Evolutionary conservation across 2,329 filamentous ascomycete species (phyloP).

Genomic region (Rutstroemia sydowiana): DNA sequence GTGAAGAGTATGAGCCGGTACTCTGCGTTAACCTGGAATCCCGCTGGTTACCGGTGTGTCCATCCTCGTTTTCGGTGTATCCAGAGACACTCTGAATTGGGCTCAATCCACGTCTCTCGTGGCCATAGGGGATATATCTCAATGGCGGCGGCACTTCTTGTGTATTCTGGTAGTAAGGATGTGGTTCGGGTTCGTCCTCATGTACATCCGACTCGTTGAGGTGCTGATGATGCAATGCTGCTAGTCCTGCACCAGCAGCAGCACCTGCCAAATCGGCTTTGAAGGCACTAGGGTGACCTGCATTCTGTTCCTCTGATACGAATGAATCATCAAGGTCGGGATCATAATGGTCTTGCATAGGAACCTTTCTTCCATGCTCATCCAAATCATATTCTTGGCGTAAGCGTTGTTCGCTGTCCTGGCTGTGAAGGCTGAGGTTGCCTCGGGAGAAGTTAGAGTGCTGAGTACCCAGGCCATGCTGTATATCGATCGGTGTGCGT

Average conservation of each 20-base stretch:
- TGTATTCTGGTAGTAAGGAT: conserved; percentile 27
- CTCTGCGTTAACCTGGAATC: conserved; percentile 48
- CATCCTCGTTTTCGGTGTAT: conserved; percentile 60
- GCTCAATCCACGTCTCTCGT: conserved; percentile 66
- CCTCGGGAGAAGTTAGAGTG: conserved; percentile 44
- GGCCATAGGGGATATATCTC: conserved; percentile 61
- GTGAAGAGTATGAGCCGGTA: conserved; percentile 53
- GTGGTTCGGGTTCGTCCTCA: background rate
- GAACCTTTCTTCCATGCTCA: conserved; percentile 29
- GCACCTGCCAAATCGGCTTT: conserved; percentile 24
- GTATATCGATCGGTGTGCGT: conserved; percentile 48
- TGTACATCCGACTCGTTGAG: conserved; percentile 22
- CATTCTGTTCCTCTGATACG: conserved; percentile 28
- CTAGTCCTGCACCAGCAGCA: conserved; percentile 31
- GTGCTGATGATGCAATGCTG: conserved; percentile 33
- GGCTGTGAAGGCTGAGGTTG: conserved; percentile 39
- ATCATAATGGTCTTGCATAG: conserved; percentile 21
- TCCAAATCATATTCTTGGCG: conserved; percentile 30
- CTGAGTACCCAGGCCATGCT: conserved; percentile 55
- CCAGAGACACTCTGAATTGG: conserved; percentile 91
- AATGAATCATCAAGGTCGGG: conserved; percentile 21
- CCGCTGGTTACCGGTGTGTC: conserved; percentile 39
- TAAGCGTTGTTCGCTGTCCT: conserved; percentile 39
- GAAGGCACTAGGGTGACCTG: conserved; percentile 20
- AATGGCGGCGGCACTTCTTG: conserved; percentile 58